A percentile compares a stretch with the other conserved stretches of the same genome.
These are phyloP conservation scores for Cyclocybe aegerita DNA, from an alignment of 768 basidiomycete species.

Conservation along the genomic window DNA sequence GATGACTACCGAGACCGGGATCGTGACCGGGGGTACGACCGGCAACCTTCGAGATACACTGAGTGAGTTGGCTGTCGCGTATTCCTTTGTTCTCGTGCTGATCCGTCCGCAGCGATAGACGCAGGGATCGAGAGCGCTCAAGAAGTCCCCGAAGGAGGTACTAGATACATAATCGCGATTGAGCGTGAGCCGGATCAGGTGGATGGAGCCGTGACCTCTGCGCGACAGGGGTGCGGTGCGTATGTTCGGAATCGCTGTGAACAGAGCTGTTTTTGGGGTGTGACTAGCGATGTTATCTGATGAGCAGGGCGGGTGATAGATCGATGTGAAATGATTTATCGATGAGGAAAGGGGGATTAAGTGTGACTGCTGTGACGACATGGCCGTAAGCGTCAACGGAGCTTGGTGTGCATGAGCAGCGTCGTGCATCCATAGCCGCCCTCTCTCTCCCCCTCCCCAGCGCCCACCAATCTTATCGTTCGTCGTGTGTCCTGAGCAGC, in stretches of 20 bases:
- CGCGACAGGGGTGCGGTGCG: slow-evolving; percentile 10
- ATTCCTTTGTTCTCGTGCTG: slow-evolving; percentile 25
- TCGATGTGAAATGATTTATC: slow-evolving; percentile 9
- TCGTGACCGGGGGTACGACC: slow-evolving; percentile 67
- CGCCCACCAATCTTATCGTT: slow-evolving; percentile 4
- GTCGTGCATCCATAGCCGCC: slow-evolving; percentile 10
- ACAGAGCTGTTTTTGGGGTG: background rate
- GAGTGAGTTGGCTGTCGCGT: slow-evolving; percentile 52
- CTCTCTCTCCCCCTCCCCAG: slow-evolving; percentile 8
- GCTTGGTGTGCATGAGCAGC: slow-evolving; percentile 1
- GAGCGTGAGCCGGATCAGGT: too few relatives aligned
- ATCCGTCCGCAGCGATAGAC: slow-evolving; percentile 55
- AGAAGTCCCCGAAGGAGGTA: slow-evolving; percentile 69
- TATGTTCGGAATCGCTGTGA: background rate
- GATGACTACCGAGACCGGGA: slow-evolving; percentile 66
- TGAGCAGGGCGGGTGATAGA: slow-evolving; percentile 5
- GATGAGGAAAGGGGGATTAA: background rate
- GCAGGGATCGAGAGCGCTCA: slow-evolving; percentile 71
- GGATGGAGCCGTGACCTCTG: background rate
- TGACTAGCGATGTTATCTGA: slow-evolving; percentile 5
- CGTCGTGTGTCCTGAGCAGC: background rate
- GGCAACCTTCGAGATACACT: slow-evolving; percentile 62
- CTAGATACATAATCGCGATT: slow-evolving; percentile 26
- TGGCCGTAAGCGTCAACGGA: slow-evolving; percentile 11
- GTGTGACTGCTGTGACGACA: slow-evolving; percentile 22